Base-by-base conservation (phyloP, 768 basidiomycete genomes). In the Kwoniella europaea region DNA sequence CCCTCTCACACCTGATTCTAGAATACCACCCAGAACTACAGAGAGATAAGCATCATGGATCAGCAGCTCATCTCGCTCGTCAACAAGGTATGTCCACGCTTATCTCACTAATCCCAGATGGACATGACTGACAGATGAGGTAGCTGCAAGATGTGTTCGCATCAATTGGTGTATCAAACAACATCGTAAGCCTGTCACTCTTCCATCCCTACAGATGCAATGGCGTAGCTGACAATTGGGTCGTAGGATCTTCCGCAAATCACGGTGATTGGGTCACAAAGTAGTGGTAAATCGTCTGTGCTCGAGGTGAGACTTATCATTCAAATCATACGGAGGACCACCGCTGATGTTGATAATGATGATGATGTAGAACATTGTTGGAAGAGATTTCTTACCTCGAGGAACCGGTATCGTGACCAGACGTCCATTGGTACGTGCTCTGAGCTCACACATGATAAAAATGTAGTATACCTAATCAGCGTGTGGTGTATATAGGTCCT, bases 351-450 rank as follows among this genome's bases (percentile, higher is more conserved):
- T 35, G 6, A 29, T 43, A 10, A 57, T 62, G 60, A 53, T 27
- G 6, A 15, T 15, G 9, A 52, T 29, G 7, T 29, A 96, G 94
- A 97, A 98, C 86, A 94, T 98, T 75, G 95, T 98, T 66, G 97
- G 97, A 69, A 89, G 96, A 76, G 97, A 99, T 85, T 99, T 99
- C 87, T 84, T 99, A 82, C 97, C 97, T 85, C 92, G 97, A 87
- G 97, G 97, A 83, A 92, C 94, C 67, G 96, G 96, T 85, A 99
- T 99, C 80, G 96, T 99, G 84, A 98, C 96, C 62, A 89, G 96
- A 81, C 89, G 97, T 82, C 97, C 97, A 67, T 86, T 99, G 85
- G 95, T 96, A 83, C 78, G 90, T 78, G 27, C 20, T 53, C 46
- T 3, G 42, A 24, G 24, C 29, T 52, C 10, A 10, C 29, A 6